phyloP scores from a whole-genome alignment of 805 yeast species.

The Saturnispora sekii region DNA sequence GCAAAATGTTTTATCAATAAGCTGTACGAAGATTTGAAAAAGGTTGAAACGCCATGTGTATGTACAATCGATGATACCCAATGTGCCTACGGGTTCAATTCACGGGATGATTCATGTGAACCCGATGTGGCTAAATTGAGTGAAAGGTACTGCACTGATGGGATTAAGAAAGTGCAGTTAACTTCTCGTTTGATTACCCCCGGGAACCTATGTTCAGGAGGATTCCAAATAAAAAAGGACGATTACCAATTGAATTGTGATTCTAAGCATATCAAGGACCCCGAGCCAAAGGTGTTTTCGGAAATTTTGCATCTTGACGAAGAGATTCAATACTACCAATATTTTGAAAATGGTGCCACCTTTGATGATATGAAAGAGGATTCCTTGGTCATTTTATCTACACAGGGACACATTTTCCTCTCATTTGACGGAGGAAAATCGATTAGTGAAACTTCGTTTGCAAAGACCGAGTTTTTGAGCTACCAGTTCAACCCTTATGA shows the following conservation, averaged over 20 bases:
- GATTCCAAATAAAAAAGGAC: conserved; percentile 14
- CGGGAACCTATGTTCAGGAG: conserved; percentile 22
- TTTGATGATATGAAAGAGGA: conserved; percentile 39
- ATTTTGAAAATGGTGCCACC: conserved; percentile 44
- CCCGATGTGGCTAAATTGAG: conserved; percentile 16
- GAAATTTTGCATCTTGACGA: conserved; percentile 41
- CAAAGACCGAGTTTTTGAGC: conserved; percentile 21
- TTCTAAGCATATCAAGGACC: conserved; percentile 19
- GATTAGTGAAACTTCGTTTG: conserved; percentile 32
- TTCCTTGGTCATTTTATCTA: conserved; percentile 53
- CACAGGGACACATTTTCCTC: conserved; percentile 41
- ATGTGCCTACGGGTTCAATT: conserved; percentile 47
- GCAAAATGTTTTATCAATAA: conserved; percentile 54
- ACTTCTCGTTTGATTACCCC: conserved; percentile 21
- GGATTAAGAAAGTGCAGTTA: conserved; percentile 15
- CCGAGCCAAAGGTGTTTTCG: conserved; percentile 24
- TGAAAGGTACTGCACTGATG: conserved; percentile 17
- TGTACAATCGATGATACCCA: conserved; percentile 64
- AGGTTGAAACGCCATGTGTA: conserved; percentile 45
- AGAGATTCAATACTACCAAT: conserved; percentile 43
- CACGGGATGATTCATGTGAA: conserved; percentile 38
- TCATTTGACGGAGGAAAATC: conserved; percentile 61
- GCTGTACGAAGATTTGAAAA: conserved; percentile 36
- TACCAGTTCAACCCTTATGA: conserved; percentile 43
- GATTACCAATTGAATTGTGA: conserved; percentile 30